Percentiles rank a stretch among this genome's conserved stretches.
Evolutionary conservation across 2,329 filamentous ascomycete species (phyloP).

Genomic region (Exophiala mesophila): DNA sequence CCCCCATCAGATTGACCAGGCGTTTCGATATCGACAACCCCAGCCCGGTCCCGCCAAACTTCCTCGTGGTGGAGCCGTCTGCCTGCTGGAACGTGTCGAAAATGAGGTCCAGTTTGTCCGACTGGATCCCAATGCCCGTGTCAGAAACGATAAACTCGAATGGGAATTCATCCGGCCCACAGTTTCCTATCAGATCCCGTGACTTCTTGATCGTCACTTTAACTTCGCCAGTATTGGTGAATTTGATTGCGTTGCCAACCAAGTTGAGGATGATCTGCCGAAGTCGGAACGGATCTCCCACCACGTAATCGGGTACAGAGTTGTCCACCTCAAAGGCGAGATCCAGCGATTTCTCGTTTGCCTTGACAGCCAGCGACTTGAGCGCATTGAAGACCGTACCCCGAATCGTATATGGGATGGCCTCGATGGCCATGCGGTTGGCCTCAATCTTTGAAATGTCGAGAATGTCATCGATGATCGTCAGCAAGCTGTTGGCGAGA

Average conservation of each 20-base stretch:
- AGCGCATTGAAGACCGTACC: constrained; percentile 95
- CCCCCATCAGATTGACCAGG: constrained; percentile 92
- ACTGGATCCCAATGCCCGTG: constrained; percentile 92
- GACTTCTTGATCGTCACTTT: constrained; percentile 82
- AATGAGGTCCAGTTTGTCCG: constrained; percentile 92
- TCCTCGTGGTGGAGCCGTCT: constrained; percentile 90
- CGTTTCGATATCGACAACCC: constrained; percentile 93
- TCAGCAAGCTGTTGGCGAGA: constrained; percentile 88
- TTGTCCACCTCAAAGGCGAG: constrained; percentile 91
- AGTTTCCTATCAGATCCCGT: constrained; percentile 48
- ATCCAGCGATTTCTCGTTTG: constrained; percentile 90
- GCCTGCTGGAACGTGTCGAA: constrained; percentile 99
- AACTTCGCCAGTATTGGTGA: constrained; percentile 94
- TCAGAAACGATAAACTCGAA: constrained; percentile 95
- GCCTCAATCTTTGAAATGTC: constrained; percentile 79
- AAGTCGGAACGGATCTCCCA: constrained; percentile 93
- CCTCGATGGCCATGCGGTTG: constrained; percentile 95
- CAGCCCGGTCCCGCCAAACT: constrained; percentile 91
- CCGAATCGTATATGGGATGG: constrained; percentile 90
- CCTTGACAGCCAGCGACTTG: constrained; percentile 94
- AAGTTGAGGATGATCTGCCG: constrained; percentile 96
- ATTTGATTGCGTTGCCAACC: constrained; percentile 98
- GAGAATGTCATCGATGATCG: constrained; percentile 82
- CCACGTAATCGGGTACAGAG: constrained; percentile 88
- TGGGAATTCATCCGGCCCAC: constrained; percentile 71